Conservation (phyloP, 768 basidiomycete species). For the Boletellus sp. region DNA sequence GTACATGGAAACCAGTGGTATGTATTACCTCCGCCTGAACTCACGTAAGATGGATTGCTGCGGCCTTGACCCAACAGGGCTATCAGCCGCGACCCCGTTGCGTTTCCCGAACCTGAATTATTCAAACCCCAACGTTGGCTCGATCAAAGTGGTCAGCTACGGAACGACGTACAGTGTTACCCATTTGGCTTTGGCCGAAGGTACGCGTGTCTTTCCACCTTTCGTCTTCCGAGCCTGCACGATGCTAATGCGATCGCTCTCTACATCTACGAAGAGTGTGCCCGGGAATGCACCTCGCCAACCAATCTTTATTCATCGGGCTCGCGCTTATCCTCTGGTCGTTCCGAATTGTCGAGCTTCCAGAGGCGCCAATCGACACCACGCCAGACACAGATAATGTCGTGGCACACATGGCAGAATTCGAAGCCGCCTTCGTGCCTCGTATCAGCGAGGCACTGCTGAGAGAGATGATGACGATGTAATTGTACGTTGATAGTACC, state of each 20-base stretch:
- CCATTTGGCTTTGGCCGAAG: slow-evolving; percentile 52
- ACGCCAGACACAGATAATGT: slow-evolving; percentile 49
- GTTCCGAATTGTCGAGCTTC: slow-evolving; percentile 49
- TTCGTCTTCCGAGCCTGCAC: too few relatives aligned
- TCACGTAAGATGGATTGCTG: neutral
- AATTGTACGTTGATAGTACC: too few relatives aligned
- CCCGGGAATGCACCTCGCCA: slow-evolving; percentile 56
- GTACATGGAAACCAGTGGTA: slow-evolving; percentile 23
- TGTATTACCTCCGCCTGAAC: too few relatives aligned
- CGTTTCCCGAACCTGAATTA: slow-evolving; percentile 53
- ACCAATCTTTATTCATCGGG: slow-evolving; percentile 52
- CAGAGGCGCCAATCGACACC: slow-evolving; percentile 50
- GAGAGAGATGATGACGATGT: slow-evolving; percentile 11
- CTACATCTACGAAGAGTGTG: slow-evolving; percentile 42
- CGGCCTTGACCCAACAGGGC: slow-evolving; percentile 31
- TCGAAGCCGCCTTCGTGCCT: slow-evolving; percentile 53
- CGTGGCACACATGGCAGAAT: slow-evolving; percentile 54
- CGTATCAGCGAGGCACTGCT: slow-evolving; percentile 24
- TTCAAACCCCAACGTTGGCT: slow-evolving; percentile 62
- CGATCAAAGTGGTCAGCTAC: slow-evolving; percentile 37
- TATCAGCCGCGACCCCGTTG: slow-evolving; percentile 50
- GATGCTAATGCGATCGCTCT: too few relatives aligned
- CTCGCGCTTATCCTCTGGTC: slow-evolving; percentile 60
- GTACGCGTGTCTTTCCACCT: slow-evolving; percentile 7
- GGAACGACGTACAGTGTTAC: slow-evolving; percentile 45